Base-by-base conservation (phyloP, 1,139 yeast species). In the Kurtzmaniella natalensis region DNA sequence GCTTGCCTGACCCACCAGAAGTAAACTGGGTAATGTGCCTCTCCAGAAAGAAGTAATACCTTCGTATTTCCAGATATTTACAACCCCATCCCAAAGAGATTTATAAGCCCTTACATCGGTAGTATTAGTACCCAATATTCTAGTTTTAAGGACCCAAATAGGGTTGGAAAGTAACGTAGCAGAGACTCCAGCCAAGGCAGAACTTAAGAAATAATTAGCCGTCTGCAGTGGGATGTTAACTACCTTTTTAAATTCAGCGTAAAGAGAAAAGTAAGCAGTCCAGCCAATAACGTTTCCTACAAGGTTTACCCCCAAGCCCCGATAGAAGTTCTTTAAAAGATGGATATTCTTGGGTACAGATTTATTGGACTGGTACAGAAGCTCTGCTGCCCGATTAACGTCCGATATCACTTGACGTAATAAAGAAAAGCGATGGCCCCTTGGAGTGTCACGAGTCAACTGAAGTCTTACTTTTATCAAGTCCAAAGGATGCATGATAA, bases 1-100 rank as follows among this genome's bases (percentile, higher is more conserved):
- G 7, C 95, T 87, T 6, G 94, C 94, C 53, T 92, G 97, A 15
- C 83, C 72, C 1, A 92, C 95, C 42, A 86, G 89, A 36, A 89
- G 66, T 37, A 89, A 51, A 5, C 95, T 78, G 0, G 98, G 97
- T 1, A 79, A 48, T 5, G 88, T 64, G 0, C 98, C 98, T 41
- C 78, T 76, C 81, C 94, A 88, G 43, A 86, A 80, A 1, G 89
- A 84, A 2, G 45, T 34, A 0, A 80, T 23, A 0, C 97, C 96
- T 54, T 88, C 95, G 2, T 66, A 61, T 15, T 45, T 47, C 14
- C 68, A 52, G 15, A 88, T 77, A 29, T 70, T 56, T 7, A 39
- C 43, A 0, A 78, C 49, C 0, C 94, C 94, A 41, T 80, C 78
- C 7, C 48, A 7, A 9, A 79, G 55, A 0, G 86, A 76, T 10